These are phyloP conservation scores for Syzygium grande DNA, from an alignment of 345 rosid genomes.

Conservation along the genomic window DNA sequence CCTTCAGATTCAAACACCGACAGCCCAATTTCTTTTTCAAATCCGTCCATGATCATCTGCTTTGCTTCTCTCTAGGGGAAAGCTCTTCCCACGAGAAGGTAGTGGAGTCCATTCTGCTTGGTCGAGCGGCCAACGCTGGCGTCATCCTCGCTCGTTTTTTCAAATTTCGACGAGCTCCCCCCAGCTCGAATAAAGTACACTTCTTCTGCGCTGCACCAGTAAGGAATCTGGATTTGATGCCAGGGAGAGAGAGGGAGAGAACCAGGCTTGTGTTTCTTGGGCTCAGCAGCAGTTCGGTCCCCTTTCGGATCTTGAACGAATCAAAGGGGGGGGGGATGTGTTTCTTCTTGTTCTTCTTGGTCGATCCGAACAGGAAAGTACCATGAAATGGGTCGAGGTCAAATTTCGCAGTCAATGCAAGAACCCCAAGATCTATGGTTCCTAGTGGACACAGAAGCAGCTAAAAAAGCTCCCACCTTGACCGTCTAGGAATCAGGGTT, in stretches of 20 bases:
- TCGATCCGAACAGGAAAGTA: background rate
- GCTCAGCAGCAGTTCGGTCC: constrained; percentile 5
- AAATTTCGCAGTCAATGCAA: background rate
- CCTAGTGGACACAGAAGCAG: background rate
- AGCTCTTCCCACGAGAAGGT: constrained; percentile 12
- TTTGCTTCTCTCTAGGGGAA: background rate
- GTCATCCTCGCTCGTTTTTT: constrained; percentile 13
- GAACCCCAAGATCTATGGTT: background rate
- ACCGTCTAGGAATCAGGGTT: constrained; percentile 19
- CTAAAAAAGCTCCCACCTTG: background rate
- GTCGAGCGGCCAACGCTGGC: constrained; percentile 16
- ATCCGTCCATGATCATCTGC: background rate
- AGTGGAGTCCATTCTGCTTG: constrained; percentile 10
- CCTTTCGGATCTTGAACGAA: background rate
- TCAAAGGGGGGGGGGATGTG: background rate
- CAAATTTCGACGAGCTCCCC: background rate
- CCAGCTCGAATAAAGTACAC: background rate
- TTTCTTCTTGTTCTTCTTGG: background rate
- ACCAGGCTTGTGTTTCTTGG: background rate
- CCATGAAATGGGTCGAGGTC: constrained; percentile 2
- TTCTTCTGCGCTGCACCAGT: background rate
- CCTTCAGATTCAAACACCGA: constrained; percentile 10
- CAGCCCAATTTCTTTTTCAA: background rate
- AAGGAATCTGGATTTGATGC: constrained; percentile 4
- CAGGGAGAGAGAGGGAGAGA: background rate